phyloP scores from a whole-genome alignment of 2,329 filamentous ascomycete species.

The Ceratocystis harringtonii region DNA sequence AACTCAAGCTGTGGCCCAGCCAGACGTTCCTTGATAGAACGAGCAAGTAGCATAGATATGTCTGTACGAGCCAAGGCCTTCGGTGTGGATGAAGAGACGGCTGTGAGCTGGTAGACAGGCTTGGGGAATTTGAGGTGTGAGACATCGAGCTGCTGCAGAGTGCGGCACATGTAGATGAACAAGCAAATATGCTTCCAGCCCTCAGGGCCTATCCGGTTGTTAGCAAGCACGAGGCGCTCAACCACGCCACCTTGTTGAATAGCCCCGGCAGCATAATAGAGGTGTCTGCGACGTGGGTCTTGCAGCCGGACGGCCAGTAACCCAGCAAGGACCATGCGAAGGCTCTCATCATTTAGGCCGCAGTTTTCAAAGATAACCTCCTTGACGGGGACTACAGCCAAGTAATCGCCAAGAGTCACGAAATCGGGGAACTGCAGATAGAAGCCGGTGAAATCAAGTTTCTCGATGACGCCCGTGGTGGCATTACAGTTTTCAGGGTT shows the following conservation, averaged over 20 bases:
- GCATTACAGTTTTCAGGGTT: conserved; percentile 50
- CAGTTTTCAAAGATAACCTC: conserved; percentile 79
- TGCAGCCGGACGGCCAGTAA: conserved; percentile 64
- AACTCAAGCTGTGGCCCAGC: conserved; percentile 66
- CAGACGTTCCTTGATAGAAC: conserved; percentile 60
- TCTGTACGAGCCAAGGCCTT: conserved; percentile 36
- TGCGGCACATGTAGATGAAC: conserved; percentile 80
- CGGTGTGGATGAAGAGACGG: conserved; percentile 19
- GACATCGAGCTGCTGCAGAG: conserved; percentile 71
- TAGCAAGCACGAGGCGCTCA: conserved; percentile 75
- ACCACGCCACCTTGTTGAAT: conserved; percentile 54
- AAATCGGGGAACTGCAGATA: conserved; percentile 72
- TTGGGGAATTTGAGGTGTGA: conserved; percentile 67
- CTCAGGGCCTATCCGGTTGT: conserved; percentile 75
- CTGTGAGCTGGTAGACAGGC: conserved; percentile 17
- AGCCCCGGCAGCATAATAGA: conserved; percentile 23
- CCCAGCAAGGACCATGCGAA: conserved; percentile 74
- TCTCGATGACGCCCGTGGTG: conserved; percentile 61
- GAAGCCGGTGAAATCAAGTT: conserved; percentile 72
- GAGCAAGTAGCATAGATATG: conserved; percentile 47
- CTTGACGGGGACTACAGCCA: conserved; percentile 82
- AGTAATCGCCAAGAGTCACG: conserved; percentile 77
- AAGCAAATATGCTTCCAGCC: conserved; percentile 86
- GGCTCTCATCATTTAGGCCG: conserved; percentile 69
- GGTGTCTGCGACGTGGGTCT: conserved; percentile 31